Conservation (phyloP, 805 yeast species). For the Candida insectalens region DNA sequence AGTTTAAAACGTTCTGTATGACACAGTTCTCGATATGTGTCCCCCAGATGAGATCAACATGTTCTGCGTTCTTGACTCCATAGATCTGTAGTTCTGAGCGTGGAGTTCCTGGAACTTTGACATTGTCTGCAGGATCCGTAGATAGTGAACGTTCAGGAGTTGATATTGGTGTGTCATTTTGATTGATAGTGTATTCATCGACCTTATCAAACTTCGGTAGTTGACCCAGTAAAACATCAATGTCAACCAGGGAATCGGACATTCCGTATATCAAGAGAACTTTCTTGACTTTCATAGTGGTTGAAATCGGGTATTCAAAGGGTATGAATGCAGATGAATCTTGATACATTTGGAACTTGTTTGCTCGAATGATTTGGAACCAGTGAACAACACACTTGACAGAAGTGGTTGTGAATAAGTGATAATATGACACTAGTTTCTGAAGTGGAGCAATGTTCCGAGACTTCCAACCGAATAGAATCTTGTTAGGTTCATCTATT, state of each 20-base stretch:
- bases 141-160: slow-evolving; percentile 1
- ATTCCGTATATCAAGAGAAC: slow-evolving; percentile 75
- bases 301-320: slow-evolving; percentile 26
- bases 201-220: slow-evolving; percentile 25
- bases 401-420: slow-evolving; percentile 82
- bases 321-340: slow-evolving; percentile 55
- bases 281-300: slow-evolving; percentile 52
- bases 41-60: slow-evolving; percentile 93
- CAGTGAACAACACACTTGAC: slow-evolving; percentile 94
- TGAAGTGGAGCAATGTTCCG: slow-evolving; percentile 61
- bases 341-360: slow-evolving; percentile 82
- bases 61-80: slow-evolving; percentile 69
- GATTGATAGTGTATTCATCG: not conserved
- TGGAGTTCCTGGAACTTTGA: slow-evolving; percentile 9
- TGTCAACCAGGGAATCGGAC: slow-evolving; percentile 78
- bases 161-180: not conserved
- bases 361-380: slow-evolving; percentile 80
- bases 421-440: slow-evolving; percentile 74
- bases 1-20: slow-evolving; percentile 29
- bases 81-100: slow-evolving; percentile 19
- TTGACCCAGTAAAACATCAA: slow-evolving; percentile 51
- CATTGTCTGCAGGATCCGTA: slow-evolving; percentile 5
- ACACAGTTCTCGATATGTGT: slow-evolving; percentile 44
- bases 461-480: slow-evolving; percentile 76
- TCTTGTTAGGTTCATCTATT: slow-evolving; percentile 60